Base-by-base conservation (phyloP, 208 protist species). In the Novymonas esmeraldas region DNA sequence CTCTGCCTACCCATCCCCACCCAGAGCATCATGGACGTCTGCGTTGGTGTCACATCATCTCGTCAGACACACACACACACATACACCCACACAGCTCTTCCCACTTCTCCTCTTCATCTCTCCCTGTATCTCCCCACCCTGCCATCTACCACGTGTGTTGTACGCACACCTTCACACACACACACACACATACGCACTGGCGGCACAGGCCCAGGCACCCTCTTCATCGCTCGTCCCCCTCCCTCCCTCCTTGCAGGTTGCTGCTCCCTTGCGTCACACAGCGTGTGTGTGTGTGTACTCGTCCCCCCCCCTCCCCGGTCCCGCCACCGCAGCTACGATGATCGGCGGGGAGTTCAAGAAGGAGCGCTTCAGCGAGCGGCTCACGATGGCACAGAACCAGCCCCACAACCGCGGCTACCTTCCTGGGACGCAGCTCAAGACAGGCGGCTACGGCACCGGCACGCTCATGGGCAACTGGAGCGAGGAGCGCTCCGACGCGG, bases 271-370 rank as follows among this genome's bases (percentile, higher is more conserved):
- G n/a, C n/a, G n/a, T n/a, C n/a, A n/a, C n/a, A n/a, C n/a, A n/a
- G n/a, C n/a, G n/a, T n/a, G n/a, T n/a, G 13, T n/a, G 44, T 48
- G 13, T 48, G 13, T 48, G 20, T 1, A n/a, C 22, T 1, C 6
- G 20, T 18, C 34, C 22, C 31, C 9, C 24, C 49, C 2, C 14
- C 29, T 16, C 3, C 2, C 10, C 26, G 20, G 13, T 16, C 26
- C 3, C 20, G 31, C 16, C 0, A 11, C 18, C 20, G 20, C 14
- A 6, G 26, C 69, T 14, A 52, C 33, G 13, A 96, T 96, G 91
- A 84, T 96, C 48, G 91, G 91, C 26, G 89, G 90, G 0, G 89
- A 97, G 61, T 90, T 95, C 80, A 90, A 86, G 48, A 93, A 94
- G 62, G 90, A 97, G 69, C 88, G 93, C 50, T 81, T 93, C 46